A percentile compares a stretch with the other conserved stretches of the same genome.
phyloP scores from a whole-genome alignment of 768 basidiomycete genomes.

The Suillus ampliporus region DNA sequence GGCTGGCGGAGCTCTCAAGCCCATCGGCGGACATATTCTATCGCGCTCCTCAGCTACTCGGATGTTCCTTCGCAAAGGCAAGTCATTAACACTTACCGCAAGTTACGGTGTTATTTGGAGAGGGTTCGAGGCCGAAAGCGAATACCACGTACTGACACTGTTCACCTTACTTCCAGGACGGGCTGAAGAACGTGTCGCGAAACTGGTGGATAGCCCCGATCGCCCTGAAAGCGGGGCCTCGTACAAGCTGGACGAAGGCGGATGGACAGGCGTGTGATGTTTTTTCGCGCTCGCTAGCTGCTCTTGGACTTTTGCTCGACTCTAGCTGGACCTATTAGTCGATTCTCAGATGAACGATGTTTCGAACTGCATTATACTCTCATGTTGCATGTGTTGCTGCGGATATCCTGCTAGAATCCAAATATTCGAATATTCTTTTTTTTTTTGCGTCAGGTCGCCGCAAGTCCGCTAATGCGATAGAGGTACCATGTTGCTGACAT shows the following conservation, averaged over 20 bases:
- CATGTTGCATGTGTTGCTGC: constrained; percentile 5
- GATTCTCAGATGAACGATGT: neutral
- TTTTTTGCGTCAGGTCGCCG: neutral
- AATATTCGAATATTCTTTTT: neutral
- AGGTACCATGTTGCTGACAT: no score
- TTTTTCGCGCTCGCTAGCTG: neutral
- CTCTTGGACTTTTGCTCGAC: neutral
- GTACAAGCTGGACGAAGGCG: constrained; percentile 90
- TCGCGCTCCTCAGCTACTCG: constrained; percentile 89
- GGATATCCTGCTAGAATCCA: neutral
- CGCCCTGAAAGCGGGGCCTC: constrained; percentile 90
- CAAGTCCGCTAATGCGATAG: no score
- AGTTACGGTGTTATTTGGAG: neutral
- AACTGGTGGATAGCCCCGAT: constrained; percentile 89
- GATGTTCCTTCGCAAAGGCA: constrained; percentile 88
- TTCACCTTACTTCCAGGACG: constrained; percentile 55
- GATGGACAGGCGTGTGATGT: constrained; percentile 83
- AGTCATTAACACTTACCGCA: constrained; percentile 13
- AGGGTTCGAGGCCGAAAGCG: no score
- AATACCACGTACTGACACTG: neutral
- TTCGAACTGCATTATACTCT: no score
- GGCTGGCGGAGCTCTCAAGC: constrained; percentile 90
- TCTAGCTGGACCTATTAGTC: neutral
- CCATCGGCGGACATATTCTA: constrained; percentile 88
- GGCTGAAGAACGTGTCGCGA: constrained; percentile 90